Conservation (phyloP, 805 yeast species). For the Lipomyces japonicus region DNA sequence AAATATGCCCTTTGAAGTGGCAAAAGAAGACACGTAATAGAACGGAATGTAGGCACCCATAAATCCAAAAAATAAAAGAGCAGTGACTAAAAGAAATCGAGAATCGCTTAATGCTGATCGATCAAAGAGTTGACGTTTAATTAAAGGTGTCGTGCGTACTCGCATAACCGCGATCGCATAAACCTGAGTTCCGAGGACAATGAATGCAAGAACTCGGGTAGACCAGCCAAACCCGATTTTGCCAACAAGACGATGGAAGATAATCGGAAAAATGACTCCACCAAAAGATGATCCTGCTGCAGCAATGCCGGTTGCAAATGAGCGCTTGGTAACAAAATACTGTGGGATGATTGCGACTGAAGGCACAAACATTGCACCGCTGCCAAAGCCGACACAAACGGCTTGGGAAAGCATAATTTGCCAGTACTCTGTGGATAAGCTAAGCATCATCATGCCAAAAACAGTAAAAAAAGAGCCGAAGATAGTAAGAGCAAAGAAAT, state of each 20-base stretch:
- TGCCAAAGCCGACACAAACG: conserved; percentile 46
- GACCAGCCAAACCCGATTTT: conserved; percentile 54
- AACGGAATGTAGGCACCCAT: conserved; percentile 36
- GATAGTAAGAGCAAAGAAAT: conserved; percentile 28
- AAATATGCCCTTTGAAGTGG: conserved; percentile 25
- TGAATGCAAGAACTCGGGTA: conserved; percentile 47
- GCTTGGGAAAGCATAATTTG: conserved; percentile 56
- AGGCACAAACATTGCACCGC: conserved; percentile 44
- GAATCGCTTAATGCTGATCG: conserved; percentile 32
- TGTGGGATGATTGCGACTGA: conserved; percentile 46
- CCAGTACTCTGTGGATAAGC: conserved; percentile 42
- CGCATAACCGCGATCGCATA: conserved; percentile 30
- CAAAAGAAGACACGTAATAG: conserved; percentile 36
- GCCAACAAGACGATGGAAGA: conserved; percentile 43
- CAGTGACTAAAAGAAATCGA: conserved; percentile 29
- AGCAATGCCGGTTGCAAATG: conserved; percentile 46
- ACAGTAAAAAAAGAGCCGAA: conserved; percentile 29
- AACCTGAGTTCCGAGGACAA: conserved; percentile 37
- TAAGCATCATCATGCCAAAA: conserved; percentile 37
- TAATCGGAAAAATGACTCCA: conserved; percentile 47
- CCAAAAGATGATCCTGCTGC: conserved; percentile 53
- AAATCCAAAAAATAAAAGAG: conserved; percentile 33
- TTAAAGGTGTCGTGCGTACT: conserved; percentile 29
- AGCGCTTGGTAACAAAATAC: conserved; percentile 45
- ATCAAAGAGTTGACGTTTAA: conserved; percentile 9